Conservation (phyloP, 257 asterid genomes). For the Fraxinus quadrangulata region DNA sequence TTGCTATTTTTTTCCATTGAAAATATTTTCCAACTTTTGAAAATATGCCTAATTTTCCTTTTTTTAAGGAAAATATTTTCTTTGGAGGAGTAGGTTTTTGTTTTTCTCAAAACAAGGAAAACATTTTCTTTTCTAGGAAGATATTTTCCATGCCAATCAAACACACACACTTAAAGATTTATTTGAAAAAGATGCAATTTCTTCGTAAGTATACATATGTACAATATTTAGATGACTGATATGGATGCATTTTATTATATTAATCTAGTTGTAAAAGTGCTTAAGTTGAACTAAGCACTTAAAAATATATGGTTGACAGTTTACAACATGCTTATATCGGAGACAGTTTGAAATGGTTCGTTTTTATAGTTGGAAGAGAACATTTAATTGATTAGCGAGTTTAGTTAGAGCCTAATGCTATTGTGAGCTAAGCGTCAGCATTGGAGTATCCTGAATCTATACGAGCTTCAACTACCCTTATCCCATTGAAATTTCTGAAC, state of each 20-base stretch:
- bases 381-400: constrained; percentile 9
- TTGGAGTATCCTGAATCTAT: background rate
- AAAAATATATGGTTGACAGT: background rate
- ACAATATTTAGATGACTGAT: background rate
- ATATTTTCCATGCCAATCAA: too few relatives aligned
- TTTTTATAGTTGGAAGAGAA: constrained; percentile 1
- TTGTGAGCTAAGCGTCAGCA: background rate
- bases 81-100: too few relatives aligned
- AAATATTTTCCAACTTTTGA: too few relatives aligned
- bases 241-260: background rate
- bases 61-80: too few relatives aligned
- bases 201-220: background rate
- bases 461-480: background rate
- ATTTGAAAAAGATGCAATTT: background rate
- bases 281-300: background rate
- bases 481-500: background rate
- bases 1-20: too few relatives aligned
- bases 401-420: background rate
- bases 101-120: too few relatives aligned
- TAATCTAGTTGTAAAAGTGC: background rate
- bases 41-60: too few relatives aligned
- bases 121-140: too few relatives aligned
- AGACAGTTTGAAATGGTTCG: background rate
- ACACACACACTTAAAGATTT: background rate
- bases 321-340: constrained; percentile 11